These are phyloP conservation scores for Chiua virens DNA, from an alignment of 768 basidiomycete genomes.

Conservation along the genomic window DNA sequence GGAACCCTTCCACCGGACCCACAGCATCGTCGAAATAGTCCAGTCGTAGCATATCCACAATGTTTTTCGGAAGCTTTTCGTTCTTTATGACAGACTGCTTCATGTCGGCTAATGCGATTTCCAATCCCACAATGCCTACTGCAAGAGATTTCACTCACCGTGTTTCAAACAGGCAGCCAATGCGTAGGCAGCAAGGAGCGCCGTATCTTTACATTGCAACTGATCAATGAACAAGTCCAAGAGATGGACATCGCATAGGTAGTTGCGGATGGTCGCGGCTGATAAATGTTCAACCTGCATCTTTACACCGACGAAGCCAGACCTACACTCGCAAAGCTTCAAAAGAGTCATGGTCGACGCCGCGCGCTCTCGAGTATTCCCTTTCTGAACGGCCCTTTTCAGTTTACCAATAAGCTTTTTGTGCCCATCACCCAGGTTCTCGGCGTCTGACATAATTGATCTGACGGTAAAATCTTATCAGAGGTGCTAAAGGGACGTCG, in stretches of 20 bases:
- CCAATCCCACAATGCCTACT: background rate
- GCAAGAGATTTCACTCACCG: slow-evolving; percentile 14
- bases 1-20: no score
- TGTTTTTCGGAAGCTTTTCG: slow-evolving; percentile 11
- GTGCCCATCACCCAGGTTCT: background rate
- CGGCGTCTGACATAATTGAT: slow-evolving; percentile 3
- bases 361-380: slow-evolving; percentile 16
- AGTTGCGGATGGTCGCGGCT: slow-evolving; percentile 5
- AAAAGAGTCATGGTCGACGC: slow-evolving; percentile 23
- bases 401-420: slow-evolving; percentile 13
- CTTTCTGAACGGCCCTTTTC: background rate
- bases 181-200: slow-evolving; percentile 24
- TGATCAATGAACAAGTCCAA: slow-evolving; percentile 14
- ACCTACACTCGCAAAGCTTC: slow-evolving; percentile 23
- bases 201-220: slow-evolving; percentile 12
- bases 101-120: slow-evolving; percentile 14
- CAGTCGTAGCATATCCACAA: slow-evolving; percentile 22
- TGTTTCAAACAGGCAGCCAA: slow-evolving; percentile 15
- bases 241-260: slow-evolving; percentile 7
- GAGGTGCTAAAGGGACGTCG: background rate
- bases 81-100: slow-evolving; percentile 5
- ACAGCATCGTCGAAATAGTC: slow-evolving; percentile 28
- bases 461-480: background rate
- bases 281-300: slow-evolving; percentile 10
- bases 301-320: no score